A percentile compares a stretch with the other conserved stretches of the same genome.
Evolutionary conservation across 495 filamentous ascomycete genomes (phyloP).

Genomic region (Hypoxylon rickii): DNA sequence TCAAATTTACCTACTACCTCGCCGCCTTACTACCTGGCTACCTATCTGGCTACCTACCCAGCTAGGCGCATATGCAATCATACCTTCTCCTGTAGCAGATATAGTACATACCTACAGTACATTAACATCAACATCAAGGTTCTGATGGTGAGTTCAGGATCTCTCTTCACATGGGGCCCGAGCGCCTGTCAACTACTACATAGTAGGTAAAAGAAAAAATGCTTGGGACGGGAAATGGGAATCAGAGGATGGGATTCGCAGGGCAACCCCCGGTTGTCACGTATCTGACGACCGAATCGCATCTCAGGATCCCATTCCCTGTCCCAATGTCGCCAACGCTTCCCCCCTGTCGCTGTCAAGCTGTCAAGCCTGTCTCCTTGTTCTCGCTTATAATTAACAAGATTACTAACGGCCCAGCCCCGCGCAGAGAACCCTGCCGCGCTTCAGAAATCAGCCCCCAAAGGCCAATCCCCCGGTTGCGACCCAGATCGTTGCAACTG

Average conservation of each 20-base stretch:
- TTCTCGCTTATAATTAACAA: slow-evolving; percentile 32
- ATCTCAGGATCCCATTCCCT: slow-evolving; percentile 32
- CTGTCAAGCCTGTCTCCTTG: slow-evolving; percentile 30
- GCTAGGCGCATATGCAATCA: not conserved
- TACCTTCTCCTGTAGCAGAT: too few relatives aligned
- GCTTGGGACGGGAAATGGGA: slow-evolving; percentile 34
- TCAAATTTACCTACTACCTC: not conserved
- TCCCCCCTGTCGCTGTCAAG: slow-evolving; percentile 28
- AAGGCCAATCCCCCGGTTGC: slow-evolving; percentile 26
- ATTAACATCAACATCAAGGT: too few relatives aligned
- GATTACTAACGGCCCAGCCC: slow-evolving; percentile 27
- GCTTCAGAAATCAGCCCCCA: slow-evolving; percentile 23
- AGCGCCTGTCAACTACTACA: slow-evolving; percentile 34
- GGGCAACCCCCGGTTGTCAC: slow-evolving; percentile 28
- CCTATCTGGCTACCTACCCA: not conserved
- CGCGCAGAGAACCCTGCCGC: slow-evolving; percentile 15
- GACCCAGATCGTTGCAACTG: slow-evolving; percentile 32
- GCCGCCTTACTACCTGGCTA: not conserved
- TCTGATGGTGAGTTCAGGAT: not conserved
- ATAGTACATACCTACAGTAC: too few relatives aligned
- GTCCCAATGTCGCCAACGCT: slow-evolving; percentile 18
- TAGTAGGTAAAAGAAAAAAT: too few relatives aligned
- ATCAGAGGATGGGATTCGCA: slow-evolving; percentile 29
- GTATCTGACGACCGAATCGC: slow-evolving; percentile 35
- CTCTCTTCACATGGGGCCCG: slow-evolving; percentile 9